phyloP scores from a whole-genome alignment of 179 eudicot species.

The Silene noctiflora region DNA sequence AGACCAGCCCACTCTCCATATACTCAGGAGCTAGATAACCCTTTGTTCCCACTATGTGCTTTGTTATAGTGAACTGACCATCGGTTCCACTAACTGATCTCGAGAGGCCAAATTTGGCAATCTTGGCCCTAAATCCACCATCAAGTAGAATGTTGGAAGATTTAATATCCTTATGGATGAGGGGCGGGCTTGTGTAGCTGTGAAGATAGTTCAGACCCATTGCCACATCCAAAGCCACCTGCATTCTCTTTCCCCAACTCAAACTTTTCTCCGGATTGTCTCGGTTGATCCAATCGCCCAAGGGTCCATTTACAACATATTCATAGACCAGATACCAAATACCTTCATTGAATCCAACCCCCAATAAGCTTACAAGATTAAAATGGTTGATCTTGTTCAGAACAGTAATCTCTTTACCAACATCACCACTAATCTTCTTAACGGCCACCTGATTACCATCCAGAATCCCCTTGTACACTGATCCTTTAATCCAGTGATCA shows the following conservation, averaged over 20 bases:
- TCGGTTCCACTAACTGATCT: conserved; percentile 34
- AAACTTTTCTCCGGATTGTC: conserved; percentile 17
- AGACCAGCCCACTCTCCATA: conserved; percentile 44
- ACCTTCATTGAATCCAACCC: conserved; percentile 42
- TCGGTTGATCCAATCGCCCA: conserved; percentile 50
- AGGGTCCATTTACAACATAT: conserved; percentile 50
- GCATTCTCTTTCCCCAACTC: conserved; percentile 40
- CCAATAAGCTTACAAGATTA: conserved; percentile 49
- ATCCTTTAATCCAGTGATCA: conserved; percentile 39
- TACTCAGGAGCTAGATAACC: conserved; percentile 75
- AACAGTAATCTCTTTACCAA: conserved; percentile 43
- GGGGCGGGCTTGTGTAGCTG: conserved; percentile 46
- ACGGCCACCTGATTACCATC: conserved; percentile 42
- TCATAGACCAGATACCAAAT: conserved; percentile 53
- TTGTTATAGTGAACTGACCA: conserved; percentile 28
- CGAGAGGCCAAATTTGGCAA: conserved; percentile 49
- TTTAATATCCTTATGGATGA: conserved; percentile 45
- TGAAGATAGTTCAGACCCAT: conserved; percentile 51
- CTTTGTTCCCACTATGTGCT: conserved; percentile 41
- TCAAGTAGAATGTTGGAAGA: conserved; percentile 44
- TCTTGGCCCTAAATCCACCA: conserved; percentile 40
- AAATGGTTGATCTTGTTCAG: conserved; percentile 61
- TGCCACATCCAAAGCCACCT: conserved; percentile 45
- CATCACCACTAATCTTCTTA: conserved; percentile 42
- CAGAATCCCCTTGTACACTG: conserved; percentile 47